Percentiles rank a stretch among this genome's conserved stretches.
Conservation (phyloP, 495 filamentous ascomycete species). For the Hypoxylon cercidicola region DNA sequence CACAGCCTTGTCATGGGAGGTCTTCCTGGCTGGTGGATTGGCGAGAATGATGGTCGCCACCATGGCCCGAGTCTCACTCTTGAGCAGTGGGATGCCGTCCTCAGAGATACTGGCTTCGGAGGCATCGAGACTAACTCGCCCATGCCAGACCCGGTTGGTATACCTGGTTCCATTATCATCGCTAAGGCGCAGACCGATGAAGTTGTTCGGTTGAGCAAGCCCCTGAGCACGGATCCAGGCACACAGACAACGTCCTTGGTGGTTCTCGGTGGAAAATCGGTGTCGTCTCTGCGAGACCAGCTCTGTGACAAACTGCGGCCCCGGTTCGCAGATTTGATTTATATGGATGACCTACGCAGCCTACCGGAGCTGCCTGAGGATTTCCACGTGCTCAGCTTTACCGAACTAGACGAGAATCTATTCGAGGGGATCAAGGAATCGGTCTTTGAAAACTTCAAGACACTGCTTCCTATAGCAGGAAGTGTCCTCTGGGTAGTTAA, state of each 20-base stretch:
- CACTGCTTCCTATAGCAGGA: neutral
- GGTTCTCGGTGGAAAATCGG: neutral
- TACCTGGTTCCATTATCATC: slow-evolving; percentile 52
- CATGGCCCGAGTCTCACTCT: slow-evolving; percentile 47
- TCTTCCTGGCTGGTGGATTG: slow-evolving; percentile 62
- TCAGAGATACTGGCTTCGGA: slow-evolving; percentile 53
- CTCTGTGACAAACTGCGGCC: neutral
- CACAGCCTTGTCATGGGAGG: slow-evolving; percentile 50
- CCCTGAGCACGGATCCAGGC: slow-evolving; percentile 20
- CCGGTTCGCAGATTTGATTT: neutral
- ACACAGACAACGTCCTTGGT: neutral
- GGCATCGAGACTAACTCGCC: slow-evolving; percentile 54
- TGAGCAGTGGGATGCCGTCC: slow-evolving; percentile 50
- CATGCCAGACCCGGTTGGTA: slow-evolving; percentile 18
- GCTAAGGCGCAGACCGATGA: slow-evolving; percentile 57
- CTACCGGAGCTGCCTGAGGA: neutral
- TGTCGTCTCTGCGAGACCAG: neutral
- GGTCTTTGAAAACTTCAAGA: slow-evolving; percentile 1
- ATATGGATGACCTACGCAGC: neutral
- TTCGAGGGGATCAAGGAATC: neutral
- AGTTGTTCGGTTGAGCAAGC: slow-evolving; percentile 3
- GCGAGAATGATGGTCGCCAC: slow-evolving; percentile 49
- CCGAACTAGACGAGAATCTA: neutral
- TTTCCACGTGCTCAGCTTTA: slow-evolving; percentile 2
- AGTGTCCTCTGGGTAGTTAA: slow-evolving; percentile 10